Evolutionary conservation across 441 rosid genomes (phyloP).

Genomic region (Euphorbia schlechtendalii): DNA sequence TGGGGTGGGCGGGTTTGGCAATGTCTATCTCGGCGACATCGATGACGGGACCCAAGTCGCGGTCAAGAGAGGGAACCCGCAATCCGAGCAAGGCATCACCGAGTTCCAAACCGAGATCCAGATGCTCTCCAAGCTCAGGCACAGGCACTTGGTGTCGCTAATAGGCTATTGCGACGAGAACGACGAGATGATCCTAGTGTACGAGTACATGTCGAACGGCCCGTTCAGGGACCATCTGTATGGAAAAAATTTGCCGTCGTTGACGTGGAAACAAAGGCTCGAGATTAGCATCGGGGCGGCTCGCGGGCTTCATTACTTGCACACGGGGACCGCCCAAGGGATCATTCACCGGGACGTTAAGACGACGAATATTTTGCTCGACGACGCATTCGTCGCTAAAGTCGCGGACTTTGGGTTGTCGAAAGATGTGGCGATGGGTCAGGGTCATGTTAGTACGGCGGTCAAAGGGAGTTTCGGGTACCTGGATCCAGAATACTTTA

Average conservation of each 20-base stretch:
- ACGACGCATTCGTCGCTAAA: constrained; percentile 76
- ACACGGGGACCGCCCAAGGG: constrained; percentile 87
- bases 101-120: constrained; percentile 91
- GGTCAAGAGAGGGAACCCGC: constrained; percentile 87
- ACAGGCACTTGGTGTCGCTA: constrained; percentile 79
- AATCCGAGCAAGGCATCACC: constrained; percentile 81
- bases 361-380: constrained; percentile 79
- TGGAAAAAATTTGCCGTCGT: constrained; percentile 54
- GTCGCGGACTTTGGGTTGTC: constrained; percentile 88
- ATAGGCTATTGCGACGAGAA: constrained; percentile 87
- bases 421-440: constrained; percentile 70
- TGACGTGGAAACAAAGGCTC: constrained; percentile 78
- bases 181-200: constrained; percentile 81
- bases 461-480: constrained; percentile 89
- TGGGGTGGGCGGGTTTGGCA: constrained; percentile 88
- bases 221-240: constrained; percentile 80
- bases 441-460: constrained; percentile 74
- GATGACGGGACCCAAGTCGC: constrained; percentile 85
- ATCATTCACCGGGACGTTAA: constrained; percentile 81
- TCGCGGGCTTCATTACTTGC: constrained; percentile 78
- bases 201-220: constrained; percentile 86
- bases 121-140: constrained; percentile 86
- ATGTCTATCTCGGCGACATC: constrained; percentile 60
- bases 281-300: constrained; percentile 84
- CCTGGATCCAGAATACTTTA: constrained; percentile 78